Conservation (phyloP, 345 rosid genomes). For the Syzygium aqueum region DNA sequence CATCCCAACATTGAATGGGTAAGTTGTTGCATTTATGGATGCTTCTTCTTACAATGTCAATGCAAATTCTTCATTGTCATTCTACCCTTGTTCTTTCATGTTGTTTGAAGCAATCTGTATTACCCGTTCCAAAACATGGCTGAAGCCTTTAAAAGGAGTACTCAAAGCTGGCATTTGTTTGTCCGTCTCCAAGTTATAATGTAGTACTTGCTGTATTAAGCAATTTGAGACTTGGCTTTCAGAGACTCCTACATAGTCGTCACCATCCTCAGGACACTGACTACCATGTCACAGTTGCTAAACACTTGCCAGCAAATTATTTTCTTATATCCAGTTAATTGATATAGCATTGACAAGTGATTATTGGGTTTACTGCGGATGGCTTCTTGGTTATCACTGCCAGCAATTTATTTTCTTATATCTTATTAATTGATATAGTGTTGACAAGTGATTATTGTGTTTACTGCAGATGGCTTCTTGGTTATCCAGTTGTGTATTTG, state of each 20-base stretch:
- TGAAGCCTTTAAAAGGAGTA: not conserved
- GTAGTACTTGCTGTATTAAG: not conserved
- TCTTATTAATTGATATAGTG: not conserved
- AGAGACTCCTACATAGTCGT: not conserved
- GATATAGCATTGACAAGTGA: not conserved
- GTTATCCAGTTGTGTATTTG: conserved; percentile 84
- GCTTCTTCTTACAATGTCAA: not conserved
- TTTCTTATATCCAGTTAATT: not conserved
- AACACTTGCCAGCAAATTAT: not conserved
- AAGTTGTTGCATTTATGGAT: not conserved
- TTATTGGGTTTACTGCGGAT: conserved; percentile 1
- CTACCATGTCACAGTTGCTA: not conserved
- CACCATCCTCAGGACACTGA: not conserved
- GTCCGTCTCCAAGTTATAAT: not conserved
- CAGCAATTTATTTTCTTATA: not conserved
- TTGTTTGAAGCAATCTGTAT: not conserved
- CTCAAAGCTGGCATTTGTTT: not conserved
- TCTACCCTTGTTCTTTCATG: not conserved
- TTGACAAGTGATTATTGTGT: conserved; percentile 1
- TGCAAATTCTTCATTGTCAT: not conserved
- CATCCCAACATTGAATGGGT: conserved; percentile 88
- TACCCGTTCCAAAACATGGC: not conserved
- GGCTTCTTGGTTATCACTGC: too few relatives aligned
- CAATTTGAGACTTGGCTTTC: not conserved
- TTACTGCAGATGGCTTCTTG: conserved; percentile 78